A percentile compares a stretch with the other conserved stretches of the same genome.
Evolutionary conservation across 192 early-diverging fungal species (phyloP).

Genomic region (Mortierella claussenii): DNA sequence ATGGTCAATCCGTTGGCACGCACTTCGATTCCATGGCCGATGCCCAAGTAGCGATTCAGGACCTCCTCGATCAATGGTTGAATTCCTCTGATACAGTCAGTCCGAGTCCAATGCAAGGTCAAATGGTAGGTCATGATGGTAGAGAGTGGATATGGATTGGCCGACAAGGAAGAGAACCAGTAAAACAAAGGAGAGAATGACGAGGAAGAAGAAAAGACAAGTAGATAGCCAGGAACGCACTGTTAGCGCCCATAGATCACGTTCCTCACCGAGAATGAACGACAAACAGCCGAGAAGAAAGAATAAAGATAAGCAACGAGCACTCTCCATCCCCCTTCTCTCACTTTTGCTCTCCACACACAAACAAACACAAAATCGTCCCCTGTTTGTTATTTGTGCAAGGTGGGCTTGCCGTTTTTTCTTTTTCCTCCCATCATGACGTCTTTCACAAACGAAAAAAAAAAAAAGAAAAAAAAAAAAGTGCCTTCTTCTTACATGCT

Average conservation of each 20-base stretch:
- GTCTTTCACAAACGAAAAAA: not conserved
- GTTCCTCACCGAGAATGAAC: too few species aligned
- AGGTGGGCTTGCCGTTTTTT: not conserved
- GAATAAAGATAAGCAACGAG: too few species aligned
- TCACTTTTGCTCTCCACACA: constrained; percentile 1
- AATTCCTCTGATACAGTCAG: constrained; percentile 44
- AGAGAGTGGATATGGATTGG: too few species aligned
- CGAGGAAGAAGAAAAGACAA: not conserved
- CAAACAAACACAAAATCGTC: not conserved
- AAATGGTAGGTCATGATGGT: too few species aligned
- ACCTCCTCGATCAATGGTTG: constrained; percentile 42
- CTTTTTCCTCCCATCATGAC: not conserved
- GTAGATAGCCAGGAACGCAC: not conserved
- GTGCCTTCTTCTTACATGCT: constrained; percentile 29
- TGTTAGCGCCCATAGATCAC: too few species aligned
- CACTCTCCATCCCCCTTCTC: not conserved
- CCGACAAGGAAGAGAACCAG: not conserved
- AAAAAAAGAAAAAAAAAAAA: too few species aligned
- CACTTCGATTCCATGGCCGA: constrained; percentile 21
- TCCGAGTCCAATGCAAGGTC: too few species aligned
- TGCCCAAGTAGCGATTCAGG: constrained; percentile 28
- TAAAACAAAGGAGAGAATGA: not conserved
- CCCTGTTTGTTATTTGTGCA: not conserved
- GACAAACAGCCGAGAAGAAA: too few species aligned
- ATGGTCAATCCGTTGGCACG: constrained; percentile 24